Conservation (phyloP, 169 alveolate species). For the Pseudocohnilembus persalinus region DNA sequence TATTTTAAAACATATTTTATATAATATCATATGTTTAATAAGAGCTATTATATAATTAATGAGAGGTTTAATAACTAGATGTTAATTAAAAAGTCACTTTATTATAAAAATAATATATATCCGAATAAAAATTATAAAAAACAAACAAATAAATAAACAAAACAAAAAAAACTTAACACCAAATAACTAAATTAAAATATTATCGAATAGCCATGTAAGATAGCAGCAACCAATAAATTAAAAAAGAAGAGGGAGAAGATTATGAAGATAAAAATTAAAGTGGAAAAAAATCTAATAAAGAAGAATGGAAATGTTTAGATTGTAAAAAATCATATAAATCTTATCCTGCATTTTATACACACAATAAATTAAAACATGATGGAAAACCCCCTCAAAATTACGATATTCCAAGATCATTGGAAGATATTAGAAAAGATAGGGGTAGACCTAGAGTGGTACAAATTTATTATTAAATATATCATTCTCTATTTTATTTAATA, state of each 20-base stretch:
- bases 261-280: not conserved
- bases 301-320: slow-evolving; percentile 42
- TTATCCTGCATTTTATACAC: slow-evolving; percentile 51
- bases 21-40: too few species aligned
- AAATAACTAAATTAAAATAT: too few species aligned
- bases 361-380: slow-evolving; percentile 45
- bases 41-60: too few species aligned
- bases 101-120: too few species aligned
- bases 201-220: not conserved
- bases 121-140: too few species aligned
- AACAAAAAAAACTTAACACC: too few species aligned
- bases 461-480: too few species aligned
- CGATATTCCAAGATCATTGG: slow-evolving; percentile 45
- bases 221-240: not conserved
- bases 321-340: slow-evolving; percentile 43
- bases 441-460: slow-evolving; percentile 38
- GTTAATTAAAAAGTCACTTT: too few species aligned
- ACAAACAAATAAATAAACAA: too few species aligned
- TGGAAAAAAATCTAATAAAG: not conserved
- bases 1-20: too few species aligned
- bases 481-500: too few species aligned
- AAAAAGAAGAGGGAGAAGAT: not conserved
- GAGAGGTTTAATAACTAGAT: too few species aligned
- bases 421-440: slow-evolving; percentile 42
- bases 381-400: slow-evolving; percentile 42